Percentiles rank a stretch among this genome's conserved stretches.
Evolutionary conservation across 2,329 filamentous ascomycete species (phyloP).

Genomic region (Xylaria sp.): DNA sequence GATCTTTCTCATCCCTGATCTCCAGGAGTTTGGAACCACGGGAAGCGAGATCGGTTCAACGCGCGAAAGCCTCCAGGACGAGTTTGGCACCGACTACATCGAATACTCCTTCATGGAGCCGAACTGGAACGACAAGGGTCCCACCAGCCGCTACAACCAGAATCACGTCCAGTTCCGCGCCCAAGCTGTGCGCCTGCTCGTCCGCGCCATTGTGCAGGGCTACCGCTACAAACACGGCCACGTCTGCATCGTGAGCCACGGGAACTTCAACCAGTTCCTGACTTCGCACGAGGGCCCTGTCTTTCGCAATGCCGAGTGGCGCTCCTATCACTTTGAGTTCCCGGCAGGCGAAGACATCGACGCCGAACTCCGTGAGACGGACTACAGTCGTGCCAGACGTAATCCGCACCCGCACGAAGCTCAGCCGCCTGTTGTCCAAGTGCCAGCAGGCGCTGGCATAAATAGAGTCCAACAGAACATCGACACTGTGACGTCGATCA

Average conservation of each 20-base stretch:
- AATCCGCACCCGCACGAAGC: too few species aligned
- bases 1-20: background rate
- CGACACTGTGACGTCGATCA: too few species aligned
- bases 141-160: background rate
- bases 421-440: too few species aligned
- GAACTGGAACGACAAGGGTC: background rate
- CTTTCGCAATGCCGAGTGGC: background rate
- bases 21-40: background rate
- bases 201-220: background rate
- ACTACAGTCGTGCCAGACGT: background rate
- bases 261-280: background rate
- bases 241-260: conserved; percentile 5
- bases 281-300: background rate
- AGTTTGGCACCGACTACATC: background rate
- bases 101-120: background rate
- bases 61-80: background rate
- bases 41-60: background rate
- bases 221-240: background rate
- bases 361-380: background rate
- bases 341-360: background rate
- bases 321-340: background rate
- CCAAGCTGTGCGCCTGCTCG: background rate
- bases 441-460: too few species aligned
- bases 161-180: background rate
- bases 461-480: too few species aligned